Base-by-base conservation (phyloP, 2,329 filamentous ascomycete species). In the Apiospora marii region DNA sequence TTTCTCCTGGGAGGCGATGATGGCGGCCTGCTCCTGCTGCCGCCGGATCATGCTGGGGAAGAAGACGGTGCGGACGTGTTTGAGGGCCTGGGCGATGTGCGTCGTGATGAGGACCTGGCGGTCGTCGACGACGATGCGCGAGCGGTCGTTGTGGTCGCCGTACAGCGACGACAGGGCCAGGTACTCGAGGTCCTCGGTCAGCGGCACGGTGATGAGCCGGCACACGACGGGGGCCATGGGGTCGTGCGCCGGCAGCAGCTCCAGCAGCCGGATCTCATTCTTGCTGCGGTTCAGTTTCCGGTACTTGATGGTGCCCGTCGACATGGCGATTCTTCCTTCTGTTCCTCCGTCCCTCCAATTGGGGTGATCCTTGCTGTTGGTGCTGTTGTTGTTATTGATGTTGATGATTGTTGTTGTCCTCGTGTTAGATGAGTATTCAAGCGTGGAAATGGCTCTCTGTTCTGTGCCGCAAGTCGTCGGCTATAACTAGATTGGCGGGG, bases 111-210 rank as follows among this genome's bases (percentile, higher is more conserved):
- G 37, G n/a, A 71, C 41, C 22, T 13, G 34, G 4, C 34, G 49
- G 43, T 67, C 70, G 51, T 71, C 67, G 41, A 73, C 44, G 64
- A 67, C 27, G 67, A 73, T 71, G 49, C 30, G 68, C 43, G 71
- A 61, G 27, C 13, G 16, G 16, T 69, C 43, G 34, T 70, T 51
- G 22, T 51, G 34, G 19, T 71, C 70, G 30, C 72, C 72, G 27
- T 69, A 64, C 49, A 73, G 64, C 49, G 69, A 73, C 43, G 72
- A 73, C 22, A 73, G 43, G 19, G 69, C 72, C 49, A 73, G 34
- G 70, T 58, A 73, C 67, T 73, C 72, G 58, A 64, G 41, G 30
- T 73, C 72, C n/a, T 73, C 72, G 1, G 24, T 67, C 46, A 73
- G 67, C 2, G 41, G 67, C 13, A 53, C 43, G 22, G 37, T 69